Base-by-base conservation (phyloP, 2,329 filamentous ascomycete genomes). In the Talaromyces verruculosus region DNA sequence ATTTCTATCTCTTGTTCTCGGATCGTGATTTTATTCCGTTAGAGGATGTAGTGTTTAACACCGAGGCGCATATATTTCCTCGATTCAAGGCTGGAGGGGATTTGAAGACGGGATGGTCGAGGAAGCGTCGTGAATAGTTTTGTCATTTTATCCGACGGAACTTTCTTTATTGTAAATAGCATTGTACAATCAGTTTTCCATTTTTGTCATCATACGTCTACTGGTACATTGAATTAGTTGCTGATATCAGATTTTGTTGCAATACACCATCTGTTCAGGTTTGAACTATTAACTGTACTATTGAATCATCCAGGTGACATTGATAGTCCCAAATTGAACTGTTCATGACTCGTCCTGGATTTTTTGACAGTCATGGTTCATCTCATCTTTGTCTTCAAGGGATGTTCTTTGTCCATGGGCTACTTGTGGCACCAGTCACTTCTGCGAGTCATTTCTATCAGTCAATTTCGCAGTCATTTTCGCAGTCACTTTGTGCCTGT, bases 1-100 rank as follows among this genome's bases (percentile, higher is more conserved):
- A 99, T 77, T 91, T 99, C 77, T 99, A 97, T 78, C 87, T 99
- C 47, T 84, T 99, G 39, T 99, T 99, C 80, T 93, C 92, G 2
- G 88, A 91, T 3, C 84, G 89, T 69, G 91, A 96, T 67, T 79
- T 97, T 43, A 82, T 98, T 49, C 92, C 93, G 1, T 84, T 99
- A 37, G 91, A 95, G 71, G 87, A 93, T 72, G 84, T 97, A 30
- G 93, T 99, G 45, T 88, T 98, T 75, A 99, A 99, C 77, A 99
- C 95, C 1, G 95, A 99, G 81, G 95, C 93, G 1, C 95, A 99
- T 78, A 87, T 91, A 1, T 85, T 99, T 67, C 95, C 95, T 7
- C 84, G 90, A 45, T 99, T 99, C 75, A 88, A 95, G 73, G 87
- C 95, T 78, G 89, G 71, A 6, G 77, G 76, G 3, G 76, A 78